Evolutionary conservation across 2,329 filamentous ascomycete species (phyloP), one percentile per base, ranked within the genome.

Genomic region (Penicillium sp.): DNA sequence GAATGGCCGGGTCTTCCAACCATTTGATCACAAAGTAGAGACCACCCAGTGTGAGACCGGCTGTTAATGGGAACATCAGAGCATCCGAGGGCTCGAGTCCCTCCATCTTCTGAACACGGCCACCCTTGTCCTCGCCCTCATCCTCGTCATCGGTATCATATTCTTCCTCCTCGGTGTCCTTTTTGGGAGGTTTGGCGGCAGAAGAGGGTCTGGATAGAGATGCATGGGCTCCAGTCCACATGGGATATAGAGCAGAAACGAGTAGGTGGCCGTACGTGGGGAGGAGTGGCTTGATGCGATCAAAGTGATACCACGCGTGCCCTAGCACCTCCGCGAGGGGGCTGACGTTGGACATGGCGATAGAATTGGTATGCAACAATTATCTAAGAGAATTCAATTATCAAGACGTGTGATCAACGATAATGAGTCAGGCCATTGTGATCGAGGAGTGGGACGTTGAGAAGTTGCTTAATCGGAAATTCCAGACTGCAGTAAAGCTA

Each of bases 21-120:
- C 86, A 93, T 67, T 95, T 89, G 65, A 97, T 89, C 52, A 95
- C 76, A 61, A 91, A 85, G 74, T 97, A 97, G 10, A 97, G 77
- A 4, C 83, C 83, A 37, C 83, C 78, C 7, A 97, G 80, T 1
- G 86, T 82, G 8, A 76, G 63, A 1, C 84, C 89, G 5, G 90
- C 91, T 47, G 90, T 75, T 28, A 96, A 59, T 1, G 92, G 93
- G 55, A 96, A 88, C 61, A 95, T 69, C 58, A 97, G 81, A 42
- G 89, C 92, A 69, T 97, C 92, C 0, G 81, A 84, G 1, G 87
- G 83, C 7, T 83, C 78, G 45, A 95, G 71, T 0, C 86, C 85
- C 61, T 87, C 83, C 74, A 86, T 81, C 57, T 76, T 76, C 53
- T 83, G 79, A 13, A 74, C 64, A 8, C 76, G 72, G 25, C 79